phyloP scores from a whole-genome alignment of 495 filamentous ascomycete species.

The Chaetomium tenue region DNA sequence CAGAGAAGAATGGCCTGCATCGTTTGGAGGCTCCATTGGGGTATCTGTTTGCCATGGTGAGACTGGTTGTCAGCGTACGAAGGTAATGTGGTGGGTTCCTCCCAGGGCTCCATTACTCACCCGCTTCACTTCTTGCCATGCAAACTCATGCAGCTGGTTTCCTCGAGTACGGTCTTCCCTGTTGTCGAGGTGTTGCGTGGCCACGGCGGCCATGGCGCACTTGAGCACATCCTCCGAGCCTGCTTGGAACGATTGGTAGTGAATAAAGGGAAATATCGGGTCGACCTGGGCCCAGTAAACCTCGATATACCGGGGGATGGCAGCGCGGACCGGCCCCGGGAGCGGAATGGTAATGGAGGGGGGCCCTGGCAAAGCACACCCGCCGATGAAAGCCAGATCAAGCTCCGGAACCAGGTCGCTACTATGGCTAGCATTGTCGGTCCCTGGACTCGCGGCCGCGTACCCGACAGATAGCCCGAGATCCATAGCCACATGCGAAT shows the following conservation, averaged over 20 bases:
- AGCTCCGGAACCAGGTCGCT: constrained; percentile 33
- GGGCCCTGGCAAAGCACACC: constrained; percentile 25
- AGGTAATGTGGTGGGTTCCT: not conserved
- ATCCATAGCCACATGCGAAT: constrained; percentile 25
- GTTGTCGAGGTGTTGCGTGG: constrained; percentile 45
- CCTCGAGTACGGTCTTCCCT: constrained; percentile 48
- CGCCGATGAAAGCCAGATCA: constrained; percentile 30
- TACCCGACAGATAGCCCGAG: constrained; percentile 21
- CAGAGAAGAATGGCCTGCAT: constrained; percentile 58
- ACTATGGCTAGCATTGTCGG: constrained; percentile 19
- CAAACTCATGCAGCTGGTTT: constrained; percentile 47
- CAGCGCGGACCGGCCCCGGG: constrained; percentile 32
- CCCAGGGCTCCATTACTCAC: constrained; percentile 24
- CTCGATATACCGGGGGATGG: constrained; percentile 44
- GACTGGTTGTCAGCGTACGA: constrained; percentile 12
- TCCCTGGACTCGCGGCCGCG: constrained; percentile 16
- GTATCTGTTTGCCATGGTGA: constrained; percentile 28
- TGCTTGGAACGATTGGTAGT: constrained; percentile 41
- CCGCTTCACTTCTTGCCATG: constrained; percentile 45
- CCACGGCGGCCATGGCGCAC: constrained; percentile 52
- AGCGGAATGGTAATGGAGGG: constrained; percentile 36
- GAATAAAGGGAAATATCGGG: constrained; percentile 44
- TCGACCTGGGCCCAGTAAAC: constrained; percentile 49
- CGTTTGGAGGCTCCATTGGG: constrained; percentile 48
- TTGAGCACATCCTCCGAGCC: constrained; percentile 42